Base-by-base conservation (phyloP, 2,329 filamentous ascomycete species). In the Monosporascus cannonballus region DNA sequence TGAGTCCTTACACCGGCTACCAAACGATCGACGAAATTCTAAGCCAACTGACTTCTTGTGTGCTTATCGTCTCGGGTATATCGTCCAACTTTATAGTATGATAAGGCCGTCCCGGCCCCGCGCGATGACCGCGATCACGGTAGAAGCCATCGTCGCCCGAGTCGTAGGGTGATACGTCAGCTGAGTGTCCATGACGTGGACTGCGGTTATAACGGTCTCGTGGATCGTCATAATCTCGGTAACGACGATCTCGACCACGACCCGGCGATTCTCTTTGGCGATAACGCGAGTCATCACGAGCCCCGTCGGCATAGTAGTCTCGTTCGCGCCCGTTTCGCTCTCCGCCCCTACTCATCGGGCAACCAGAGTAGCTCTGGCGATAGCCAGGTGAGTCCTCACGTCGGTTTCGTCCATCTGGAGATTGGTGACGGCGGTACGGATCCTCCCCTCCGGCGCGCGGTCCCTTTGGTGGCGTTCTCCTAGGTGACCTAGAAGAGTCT, bases 401-500 rank as follows among this genome's bases (percentile, higher is more conserved):
- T 56, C 57, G 57, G 49, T 59, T 58, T 53, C 52, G 59, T 27
- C 56, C 54, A 39, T 49, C 38, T 51, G 57, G 50, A 50, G 54
- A 56, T 44, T 50, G 55, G 6, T 53, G 59, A 30, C 46, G 49
- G 39, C 61, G 63, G 27, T 61, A 61, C 25, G 59, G 52, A 54
- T 64, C 62, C 45, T 67, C 62, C 49, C 62, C 64, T 52, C 62
- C 61, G 11, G 42, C 24, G 24, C 42, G 42, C 42, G 64, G 61
- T 22, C 56, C 62, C 60, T 58, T 59, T 51, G 60, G 61, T 54
- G 61, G 59, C 25, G 59, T 61, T 54, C 59, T 62, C 59, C 61
- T 63, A 54, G 63, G 63, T 47, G 64, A 68, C 51, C 66, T 68
- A 61, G 66, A 67, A 56, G 63, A 60, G 59, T 67, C 65, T 68